Percentiles rank a stretch among this genome's conserved stretches.
These are phyloP conservation scores for Apiospora saccharicola DNA, from an alignment of 2,329 filamentous ascomycete genomes.

Conservation along the genomic window DNA sequence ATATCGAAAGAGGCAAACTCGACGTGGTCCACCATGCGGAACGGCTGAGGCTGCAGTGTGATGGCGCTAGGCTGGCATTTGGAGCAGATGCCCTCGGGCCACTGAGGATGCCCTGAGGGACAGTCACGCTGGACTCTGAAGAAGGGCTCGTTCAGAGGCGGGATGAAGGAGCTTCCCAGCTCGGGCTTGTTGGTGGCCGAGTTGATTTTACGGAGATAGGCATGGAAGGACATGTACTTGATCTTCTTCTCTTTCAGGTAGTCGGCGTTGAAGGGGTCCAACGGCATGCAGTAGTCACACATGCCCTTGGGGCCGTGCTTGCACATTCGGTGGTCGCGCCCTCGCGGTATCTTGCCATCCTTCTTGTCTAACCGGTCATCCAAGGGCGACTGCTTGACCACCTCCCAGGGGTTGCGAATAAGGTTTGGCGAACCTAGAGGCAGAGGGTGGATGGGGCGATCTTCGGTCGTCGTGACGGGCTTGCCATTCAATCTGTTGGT, in stretches of 20 bases:
- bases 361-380: conserved; percentile 87
- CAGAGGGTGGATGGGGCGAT: conserved; percentile 68
- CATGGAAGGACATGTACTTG: conserved; percentile 97
- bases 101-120: conserved; percentile 89
- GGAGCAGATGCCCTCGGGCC: conserved; percentile 96
- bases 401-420: conserved; percentile 92
- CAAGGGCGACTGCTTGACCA: conserved; percentile 84
- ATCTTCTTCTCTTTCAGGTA: conserved; percentile 97
- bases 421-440: conserved; percentile 63
- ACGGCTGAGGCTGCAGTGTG: conserved; percentile 89
- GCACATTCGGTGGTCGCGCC: conserved; percentile 67
- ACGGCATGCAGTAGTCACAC: conserved; percentile 98
- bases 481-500: conserved; percentile 81
- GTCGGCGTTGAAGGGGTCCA: conserved; percentile 90
- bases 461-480: conserved; percentile 73
- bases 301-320: conserved; percentile 96
- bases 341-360: conserved; percentile 69
- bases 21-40: conserved; percentile 97
- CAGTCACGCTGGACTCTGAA: conserved; percentile 89
- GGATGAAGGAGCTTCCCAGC: conserved; percentile 92
- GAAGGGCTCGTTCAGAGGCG: conserved; percentile 90
- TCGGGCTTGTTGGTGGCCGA: conserved; percentile 96
- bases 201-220: conserved; percentile 93
- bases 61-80: conserved; percentile 99
- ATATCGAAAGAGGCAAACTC: conserved; percentile 88